These are phyloP conservation scores for Flaveria linearis DNA, from an alignment of 129 eudicot species.

Conservation along the genomic window DNA sequence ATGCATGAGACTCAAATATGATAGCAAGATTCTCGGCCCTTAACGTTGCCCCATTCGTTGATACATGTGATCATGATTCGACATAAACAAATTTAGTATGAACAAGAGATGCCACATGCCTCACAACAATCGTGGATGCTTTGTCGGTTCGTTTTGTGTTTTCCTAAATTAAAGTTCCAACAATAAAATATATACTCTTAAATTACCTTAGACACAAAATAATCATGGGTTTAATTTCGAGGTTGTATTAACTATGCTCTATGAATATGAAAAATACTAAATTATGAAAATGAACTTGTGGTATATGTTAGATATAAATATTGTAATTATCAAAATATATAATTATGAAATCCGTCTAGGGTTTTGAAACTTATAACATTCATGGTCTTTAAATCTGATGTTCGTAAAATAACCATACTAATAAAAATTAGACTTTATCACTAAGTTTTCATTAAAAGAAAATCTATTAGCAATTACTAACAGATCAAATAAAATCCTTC, in stretches of 20 bases:
- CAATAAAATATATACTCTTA: not conserved
- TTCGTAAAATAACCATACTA: not conserved
- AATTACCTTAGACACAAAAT: not conserved
- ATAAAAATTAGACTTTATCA: no score
- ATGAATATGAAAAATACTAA: not conserved
- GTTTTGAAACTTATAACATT: not conserved
- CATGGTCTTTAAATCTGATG: not conserved
- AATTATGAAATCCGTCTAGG: no score
- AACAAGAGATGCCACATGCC: slow-evolving; percentile 19
- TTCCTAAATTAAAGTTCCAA: not conserved
- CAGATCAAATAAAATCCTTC: no score
- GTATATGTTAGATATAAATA: no score
- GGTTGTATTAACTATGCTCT: not conserved
- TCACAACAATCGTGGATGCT: slow-evolving; percentile 14
- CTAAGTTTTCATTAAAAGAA: no score
- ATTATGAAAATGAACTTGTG: not conserved
- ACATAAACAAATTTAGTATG: not conserved
- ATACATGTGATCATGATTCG: slow-evolving; percentile 20
- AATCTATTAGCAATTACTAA: no score
- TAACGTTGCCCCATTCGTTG: slow-evolving; percentile 23
- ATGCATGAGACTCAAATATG: slow-evolving; percentile 18
- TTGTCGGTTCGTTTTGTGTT: slow-evolving; percentile 39
- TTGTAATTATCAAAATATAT: no score
- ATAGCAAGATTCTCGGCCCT: slow-evolving; percentile 33
- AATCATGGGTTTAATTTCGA: not conserved